These are phyloP conservation scores for Candida sanyaensis DNA, from an alignment of 1,139 yeast genomes.

Conservation along the genomic window DNA sequence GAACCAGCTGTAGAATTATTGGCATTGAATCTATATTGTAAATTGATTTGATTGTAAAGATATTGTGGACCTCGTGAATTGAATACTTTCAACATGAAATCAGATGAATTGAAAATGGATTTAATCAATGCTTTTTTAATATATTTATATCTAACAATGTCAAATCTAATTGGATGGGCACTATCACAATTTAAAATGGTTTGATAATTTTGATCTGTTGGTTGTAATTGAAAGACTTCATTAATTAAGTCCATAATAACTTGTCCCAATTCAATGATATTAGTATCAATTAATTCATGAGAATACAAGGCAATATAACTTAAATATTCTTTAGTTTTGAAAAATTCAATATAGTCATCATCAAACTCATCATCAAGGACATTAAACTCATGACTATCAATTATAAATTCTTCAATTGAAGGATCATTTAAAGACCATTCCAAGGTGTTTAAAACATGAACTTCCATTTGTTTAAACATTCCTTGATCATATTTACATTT, in stretches of 20 bases:
- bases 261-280: constrained; percentile 33
- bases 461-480: constrained; percentile 59
- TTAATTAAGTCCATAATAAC: constrained; percentile 41
- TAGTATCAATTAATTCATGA: constrained; percentile 36
- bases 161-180: constrained; percentile 18
- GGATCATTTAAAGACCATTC: constrained; percentile 66
- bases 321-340: constrained; percentile 39
- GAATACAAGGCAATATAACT: constrained; percentile 39
- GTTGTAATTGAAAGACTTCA: constrained; percentile 21
- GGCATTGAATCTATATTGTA: constrained; percentile 16
- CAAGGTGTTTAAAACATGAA: constrained; percentile 57
- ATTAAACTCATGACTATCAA: constrained; percentile 34
- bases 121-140: constrained; percentile 35
- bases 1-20: neutral
- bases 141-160: constrained; percentile 24
- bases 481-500: constrained; percentile 58
- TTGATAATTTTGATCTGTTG: constrained; percentile 11
- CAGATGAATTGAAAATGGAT: constrained; percentile 35
- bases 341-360: constrained; percentile 26
- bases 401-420: constrained; percentile 52
- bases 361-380: constrained; percentile 14
- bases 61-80: constrained; percentile 39
- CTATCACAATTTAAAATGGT: constrained; percentile 10
- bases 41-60: constrained; percentile 24
- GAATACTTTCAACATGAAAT: constrained; percentile 34